Evolutionary conservation across 208 protist species (phyloP).

Genomic region (Wallacemonas sp.): DNA sequence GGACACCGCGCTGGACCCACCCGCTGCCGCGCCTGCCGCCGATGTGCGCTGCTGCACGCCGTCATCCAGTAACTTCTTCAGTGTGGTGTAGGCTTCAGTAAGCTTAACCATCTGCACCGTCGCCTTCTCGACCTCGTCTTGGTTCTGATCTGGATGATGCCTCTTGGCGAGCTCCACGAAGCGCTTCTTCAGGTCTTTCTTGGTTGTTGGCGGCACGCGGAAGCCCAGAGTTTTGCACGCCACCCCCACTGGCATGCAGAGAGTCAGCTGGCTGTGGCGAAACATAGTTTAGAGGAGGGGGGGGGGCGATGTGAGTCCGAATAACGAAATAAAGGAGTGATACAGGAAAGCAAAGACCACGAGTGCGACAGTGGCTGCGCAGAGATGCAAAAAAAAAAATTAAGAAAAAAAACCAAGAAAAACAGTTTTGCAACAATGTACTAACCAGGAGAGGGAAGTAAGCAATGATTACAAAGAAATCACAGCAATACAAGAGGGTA

Average conservation of each 20-base stretch:
- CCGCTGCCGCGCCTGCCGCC: background rate
- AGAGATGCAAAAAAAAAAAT: no score
- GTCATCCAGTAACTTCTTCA: conserved; percentile 58
- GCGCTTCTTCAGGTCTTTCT: conserved; percentile 59
- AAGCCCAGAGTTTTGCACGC: conserved; percentile 72
- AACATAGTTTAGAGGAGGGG: no score
- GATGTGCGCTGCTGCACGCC: conserved; percentile 20
- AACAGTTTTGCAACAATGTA: no score
- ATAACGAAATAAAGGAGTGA: no score
- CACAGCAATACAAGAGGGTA: no score
- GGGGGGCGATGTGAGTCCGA: no score
- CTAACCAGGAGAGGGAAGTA: no score
- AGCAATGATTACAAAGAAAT: no score
- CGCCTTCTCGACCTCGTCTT: conserved; percentile 28
- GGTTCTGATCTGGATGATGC: conserved; percentile 72
- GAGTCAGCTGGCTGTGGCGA: conserved; percentile 16
- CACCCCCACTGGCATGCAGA: conserved; percentile 45
- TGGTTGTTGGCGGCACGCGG: conserved; percentile 45
- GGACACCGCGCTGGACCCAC: background rate
- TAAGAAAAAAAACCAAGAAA: no score
- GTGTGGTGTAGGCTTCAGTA: conserved; percentile 67
- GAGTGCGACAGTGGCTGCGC: no score
- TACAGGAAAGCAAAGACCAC: no score
- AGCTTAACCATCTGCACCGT: conserved; percentile 58
- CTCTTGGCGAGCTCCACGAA: conserved; percentile 73